Evolutionary conservation across 805 yeast species (phyloP), one percentile per base, ranked within the genome.

Genomic region (Starmera quercuum): DNA sequence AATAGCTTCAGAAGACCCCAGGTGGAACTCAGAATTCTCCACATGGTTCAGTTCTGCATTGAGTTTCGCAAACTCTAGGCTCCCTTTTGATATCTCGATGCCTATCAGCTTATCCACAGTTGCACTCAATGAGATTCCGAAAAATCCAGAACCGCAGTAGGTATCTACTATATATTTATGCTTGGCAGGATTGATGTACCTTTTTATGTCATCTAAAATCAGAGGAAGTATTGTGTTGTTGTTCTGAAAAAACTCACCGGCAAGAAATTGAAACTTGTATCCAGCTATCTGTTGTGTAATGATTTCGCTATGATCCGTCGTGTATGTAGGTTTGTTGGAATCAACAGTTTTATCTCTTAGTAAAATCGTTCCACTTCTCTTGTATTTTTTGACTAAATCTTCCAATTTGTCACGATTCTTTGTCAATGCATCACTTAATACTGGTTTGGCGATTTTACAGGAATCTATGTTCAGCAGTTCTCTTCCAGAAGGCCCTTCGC

Each of bases 211-310:
- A 24, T 66, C 62, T 10, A 95, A 75, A n/a, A 90, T 84, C 2
- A 66, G 55, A 1, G 97, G 95, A 37, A 90, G 63, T 15, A 90
- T 90, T n/a, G 92, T 76, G 56, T 84, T 86, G 58, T 90, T 90
- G 61, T 87, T 88, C 59, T 90, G 98, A 67, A 90, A 90, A 51
- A 90, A 90, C 55, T 88, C 95, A 30, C 95, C 95, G 0, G 97
- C 96, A n/a, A 88, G 79, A 54, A 84, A 92, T 49, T 81, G 77
- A 58, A 92, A 92, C 31, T 73, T 68, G 54, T 66, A 75, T 2
- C 83, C 92, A 35, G 72, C 68, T 19, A 83, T 68, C 42, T 68
- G 68, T 51, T 87, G 96, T 6, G 74, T 73, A 33, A 90, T 87
- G 31, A 84, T 73, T 37, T 79, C 83, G 47, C 83, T 75, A 20